Base-by-base conservation (phyloP, 495 filamentous ascomycete species). In the Neurospora sp. region DNA sequence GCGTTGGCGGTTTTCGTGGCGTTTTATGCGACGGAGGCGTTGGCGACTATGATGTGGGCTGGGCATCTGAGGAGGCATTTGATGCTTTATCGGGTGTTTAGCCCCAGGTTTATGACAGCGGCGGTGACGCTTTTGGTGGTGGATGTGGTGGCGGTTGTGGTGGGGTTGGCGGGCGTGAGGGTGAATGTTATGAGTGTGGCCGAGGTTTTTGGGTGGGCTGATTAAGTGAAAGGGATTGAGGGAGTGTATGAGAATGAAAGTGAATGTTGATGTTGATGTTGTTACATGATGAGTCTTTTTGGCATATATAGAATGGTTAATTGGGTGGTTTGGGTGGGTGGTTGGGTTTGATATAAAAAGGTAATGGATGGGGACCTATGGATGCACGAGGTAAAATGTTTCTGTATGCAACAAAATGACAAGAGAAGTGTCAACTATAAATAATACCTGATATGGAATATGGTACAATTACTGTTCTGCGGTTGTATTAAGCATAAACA, bases 51-150 rank as follows among this genome's bases (percentile, higher is more conserved):
- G 74, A 90, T 92, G 81, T 97, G 93, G 91, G 93, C 95, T 0
- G 94, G 92, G 8, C 88, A 92, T 77, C 83, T 99, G 70, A 84
- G 96, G 44, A 86, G 96, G 69, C 96, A 99, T 83, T 84, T 99
- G 68, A 99, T 99, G 96, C 85, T 99, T 40, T 98, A 95, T 82
- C 89, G 96, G n/a, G 93, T 99, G 70, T 99, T 99, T 76, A 90
- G 85, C 80, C 96, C 96, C 40, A 80, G 94, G 42, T 98, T 94
- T 81, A 93, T 98, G 93, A 87, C 92, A 75, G 93, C 92, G 3
- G 92, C 91, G 0, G 84, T 84, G 2, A 89, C 91, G 42, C 75
- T 98, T 70, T 75, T 93, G 22, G 86, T 93, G 16, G 90, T 96
- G 14, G 96, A 98, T 76, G 71, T 96, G 1, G 86, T 97, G 27